phyloP scores from a whole-genome alignment of 768 basidiomycete genomes.

The Cyclocybe aegerita region DNA sequence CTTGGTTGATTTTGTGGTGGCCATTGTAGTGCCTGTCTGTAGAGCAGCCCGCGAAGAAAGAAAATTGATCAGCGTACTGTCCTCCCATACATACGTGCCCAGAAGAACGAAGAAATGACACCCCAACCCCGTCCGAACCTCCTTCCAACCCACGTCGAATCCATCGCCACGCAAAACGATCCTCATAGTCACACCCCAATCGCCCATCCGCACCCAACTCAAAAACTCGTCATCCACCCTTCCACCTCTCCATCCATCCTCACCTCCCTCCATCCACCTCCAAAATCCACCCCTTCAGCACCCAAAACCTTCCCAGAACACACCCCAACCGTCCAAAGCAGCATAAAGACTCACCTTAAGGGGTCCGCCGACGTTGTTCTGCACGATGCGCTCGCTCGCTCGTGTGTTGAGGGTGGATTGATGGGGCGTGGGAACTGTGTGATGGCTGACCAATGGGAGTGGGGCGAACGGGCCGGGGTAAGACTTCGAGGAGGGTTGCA shows the following conservation, averaged over 20 bases:
- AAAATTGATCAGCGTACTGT: not conserved
- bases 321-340: conserved; percentile 4
- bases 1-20: conserved; percentile 68
- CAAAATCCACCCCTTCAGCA: conserved; percentile 5
- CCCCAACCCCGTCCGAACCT: too few relatives aligned
- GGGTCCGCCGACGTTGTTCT: conserved; percentile 19
- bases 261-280: conserved; percentile 1
- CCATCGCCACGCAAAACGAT: too few relatives aligned
- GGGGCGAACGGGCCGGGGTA: too few relatives aligned
- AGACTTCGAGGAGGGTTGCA: too few relatives aligned
- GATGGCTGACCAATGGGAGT: too few relatives aligned
- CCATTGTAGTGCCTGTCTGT: conserved; percentile 47
- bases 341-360: conserved; percentile 25
- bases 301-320: not conserved
- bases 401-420: too few relatives aligned
- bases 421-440: too few relatives aligned
- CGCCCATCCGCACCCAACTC: not conserved
- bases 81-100: too few relatives aligned
- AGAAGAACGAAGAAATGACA: too few relatives aligned
- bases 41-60: not conserved
- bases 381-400: conserved; percentile 1
- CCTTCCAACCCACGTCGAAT: too few relatives aligned
- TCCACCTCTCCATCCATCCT: conserved; percentile 17
- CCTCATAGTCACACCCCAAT: not conserved
- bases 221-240: conserved; percentile 15